Conservation (phyloP, 306 rosid species). For the Fragaria ananassa region DNA sequence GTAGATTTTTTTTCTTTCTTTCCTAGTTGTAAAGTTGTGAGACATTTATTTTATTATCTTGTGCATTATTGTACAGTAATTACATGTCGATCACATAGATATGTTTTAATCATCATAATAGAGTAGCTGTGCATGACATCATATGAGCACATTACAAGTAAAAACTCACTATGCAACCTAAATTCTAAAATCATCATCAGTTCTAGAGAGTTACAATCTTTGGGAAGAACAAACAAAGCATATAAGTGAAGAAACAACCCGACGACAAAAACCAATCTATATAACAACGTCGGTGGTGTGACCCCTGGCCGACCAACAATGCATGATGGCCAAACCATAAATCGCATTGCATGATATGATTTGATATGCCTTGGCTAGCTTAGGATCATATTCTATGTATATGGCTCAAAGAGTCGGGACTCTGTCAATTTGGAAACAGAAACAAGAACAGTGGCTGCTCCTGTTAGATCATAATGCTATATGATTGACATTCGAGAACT, state of each 20-base stretch:
- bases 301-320: constrained; percentile 41
- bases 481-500: background rate
- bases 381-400: background rate
- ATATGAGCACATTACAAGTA: background rate
- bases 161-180: background rate
- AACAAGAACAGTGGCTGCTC: constrained; percentile 6
- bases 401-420: background rate
- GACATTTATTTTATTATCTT: background rate
- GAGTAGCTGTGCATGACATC: background rate
- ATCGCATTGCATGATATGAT: background rate
- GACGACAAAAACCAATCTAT: background rate
- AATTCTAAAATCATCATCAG: too few relatives aligned
- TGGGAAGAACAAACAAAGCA: constrained; percentile 26
- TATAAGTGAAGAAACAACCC: background rate
- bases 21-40: background rate
- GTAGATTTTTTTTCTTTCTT: too few relatives aligned
- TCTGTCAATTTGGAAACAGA: background rate
- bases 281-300: constrained; percentile 37
- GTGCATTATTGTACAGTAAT: background rate
- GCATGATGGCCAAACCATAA: constrained; percentile 2
- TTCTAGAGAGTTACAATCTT: too few relatives aligned
- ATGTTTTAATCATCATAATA: too few relatives aligned
- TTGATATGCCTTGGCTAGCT: background rate
- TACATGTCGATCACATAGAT: background rate
- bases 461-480: background rate